Conservation (phyloP, 176 grass and related monocot species). For the Musa beccarii region DNA sequence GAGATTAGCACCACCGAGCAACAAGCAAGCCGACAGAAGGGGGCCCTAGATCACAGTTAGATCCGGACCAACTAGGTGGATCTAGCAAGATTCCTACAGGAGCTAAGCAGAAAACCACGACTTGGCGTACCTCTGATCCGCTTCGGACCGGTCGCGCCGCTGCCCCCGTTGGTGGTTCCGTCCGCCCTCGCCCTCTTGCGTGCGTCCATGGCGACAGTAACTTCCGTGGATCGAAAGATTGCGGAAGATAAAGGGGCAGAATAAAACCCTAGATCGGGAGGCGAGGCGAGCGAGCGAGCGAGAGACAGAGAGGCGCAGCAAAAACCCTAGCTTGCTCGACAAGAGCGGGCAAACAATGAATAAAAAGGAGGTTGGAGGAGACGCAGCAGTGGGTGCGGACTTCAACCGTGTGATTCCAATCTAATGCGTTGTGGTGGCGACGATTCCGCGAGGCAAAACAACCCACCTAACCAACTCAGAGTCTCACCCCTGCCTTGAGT, state of each 20-base stretch:
- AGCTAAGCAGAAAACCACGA: not conserved
- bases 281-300: not conserved
- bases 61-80: not conserved
- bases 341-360: not conserved
- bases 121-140: constrained; percentile 43
- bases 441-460: too few relatives aligned
- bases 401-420: not conserved
- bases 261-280: constrained; percentile 4
- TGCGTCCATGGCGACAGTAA: constrained; percentile 34
- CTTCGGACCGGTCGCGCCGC: constrained; percentile 27
- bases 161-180: constrained; percentile 30
- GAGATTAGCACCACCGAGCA: not conserved
- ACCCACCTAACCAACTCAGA: too few relatives aligned
- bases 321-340: not conserved
- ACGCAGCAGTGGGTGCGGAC: not conserved
- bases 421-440: not conserved
- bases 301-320: not conserved
- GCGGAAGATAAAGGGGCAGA: not conserved
- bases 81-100: not conserved
- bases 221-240: not conserved
- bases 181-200: constrained; percentile 49
- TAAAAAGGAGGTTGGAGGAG: not conserved
- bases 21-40: not conserved
- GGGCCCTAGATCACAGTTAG: not conserved
- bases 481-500: too few relatives aligned